Base-by-base conservation (phyloP, 306 rosid species). In the Oxytropis ochrocephala region DNA sequence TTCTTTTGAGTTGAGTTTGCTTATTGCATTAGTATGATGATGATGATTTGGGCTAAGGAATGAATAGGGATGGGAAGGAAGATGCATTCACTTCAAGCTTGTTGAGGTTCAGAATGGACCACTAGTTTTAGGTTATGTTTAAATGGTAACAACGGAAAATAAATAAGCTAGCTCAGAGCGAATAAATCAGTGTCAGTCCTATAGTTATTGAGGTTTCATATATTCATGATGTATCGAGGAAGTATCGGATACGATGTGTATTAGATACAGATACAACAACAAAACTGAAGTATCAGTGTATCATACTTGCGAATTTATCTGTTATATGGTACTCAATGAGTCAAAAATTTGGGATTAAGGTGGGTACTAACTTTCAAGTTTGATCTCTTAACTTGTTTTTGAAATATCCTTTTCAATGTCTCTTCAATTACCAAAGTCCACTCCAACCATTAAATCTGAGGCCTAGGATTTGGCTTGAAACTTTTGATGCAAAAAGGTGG, bases 21-120 rank as follows among this genome's bases (percentile, higher is more conserved):
- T 72, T n/a, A n/a, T n/a, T 72, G 55, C 73, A 76, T 80, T 70
- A 56, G 61, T 68, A 78, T 47, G 9, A 84, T 79, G 78, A 78
- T 47, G 9, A 84, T 79, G 78, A 84, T 84, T 82, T 78, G 71
- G 67, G 78, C 63, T 77, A 57, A 35, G 54, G 82, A 58, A 48
- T 68, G 65, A 75, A 49, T 36, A 78, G 56, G 48, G 55, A 60
- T 43, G 35, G 0, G 36, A n/a, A 35, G 17, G 39, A 17, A 18
- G 58, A 56, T 33, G 74, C 68, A 36, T 76, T 54, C 49, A 5
- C 4, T 47, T n/a, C 67, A 72, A 69, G 65, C 67, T 75, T 80
- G 70, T 72, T 47, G 36, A 60, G 74, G 30, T 42, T 73, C 74
- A 64, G 64, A 73, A 77, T 51, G 47, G 38, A 58, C 11, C 10